phyloP scores from a whole-genome alignment of 1,139 yeast genomes.

The Suhomyces chickasaworum region DNA sequence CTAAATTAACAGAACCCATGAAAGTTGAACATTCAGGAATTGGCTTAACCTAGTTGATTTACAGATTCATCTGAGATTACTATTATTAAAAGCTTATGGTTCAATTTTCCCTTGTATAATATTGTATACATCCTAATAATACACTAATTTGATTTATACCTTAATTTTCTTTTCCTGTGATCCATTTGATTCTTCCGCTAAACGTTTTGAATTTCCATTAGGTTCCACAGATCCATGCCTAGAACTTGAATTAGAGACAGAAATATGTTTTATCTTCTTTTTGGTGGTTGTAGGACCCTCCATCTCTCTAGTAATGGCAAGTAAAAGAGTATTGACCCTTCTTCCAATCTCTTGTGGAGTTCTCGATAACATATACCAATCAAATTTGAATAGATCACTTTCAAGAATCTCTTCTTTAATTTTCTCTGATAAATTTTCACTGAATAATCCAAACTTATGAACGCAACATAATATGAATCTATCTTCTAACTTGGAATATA shows the following conservation, averaged over 20 bases:
- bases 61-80: too few species aligned
- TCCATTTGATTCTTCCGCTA: slow-evolving; percentile 10
- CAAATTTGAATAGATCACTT: slow-evolving; percentile 79
- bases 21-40: slow-evolving; percentile 2
- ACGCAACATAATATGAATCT: slow-evolving; percentile 75
- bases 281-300: slow-evolving; percentile 63
- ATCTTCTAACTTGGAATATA: slow-evolving; percentile 85
- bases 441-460: slow-evolving; percentile 73
- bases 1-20: background rate
- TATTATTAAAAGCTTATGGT: background rate
- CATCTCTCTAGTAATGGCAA: slow-evolving; percentile 77
- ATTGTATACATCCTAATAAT: slow-evolving; percentile 10
- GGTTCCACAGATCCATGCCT: slow-evolving; percentile 42
- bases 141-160: slow-evolving; percentile 6
- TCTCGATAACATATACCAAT: slow-evolving; percentile 86
- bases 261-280: slow-evolving; percentile 31
- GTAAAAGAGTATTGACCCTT: slow-evolving; percentile 74
- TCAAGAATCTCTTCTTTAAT: slow-evolving; percentile 73
- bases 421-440: slow-evolving; percentile 69
- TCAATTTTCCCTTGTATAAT: slow-evolving; percentile 4
- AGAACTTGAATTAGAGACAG: slow-evolving; percentile 36
- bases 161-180: slow-evolving; percentile 10
- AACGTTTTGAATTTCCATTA: slow-evolving; percentile 15
- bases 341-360: slow-evolving; percentile 83
- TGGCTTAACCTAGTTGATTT: background rate